Conservation (phyloP, 2,329 filamentous ascomycete genomes). For the Coniochaeta sp. region DNA sequence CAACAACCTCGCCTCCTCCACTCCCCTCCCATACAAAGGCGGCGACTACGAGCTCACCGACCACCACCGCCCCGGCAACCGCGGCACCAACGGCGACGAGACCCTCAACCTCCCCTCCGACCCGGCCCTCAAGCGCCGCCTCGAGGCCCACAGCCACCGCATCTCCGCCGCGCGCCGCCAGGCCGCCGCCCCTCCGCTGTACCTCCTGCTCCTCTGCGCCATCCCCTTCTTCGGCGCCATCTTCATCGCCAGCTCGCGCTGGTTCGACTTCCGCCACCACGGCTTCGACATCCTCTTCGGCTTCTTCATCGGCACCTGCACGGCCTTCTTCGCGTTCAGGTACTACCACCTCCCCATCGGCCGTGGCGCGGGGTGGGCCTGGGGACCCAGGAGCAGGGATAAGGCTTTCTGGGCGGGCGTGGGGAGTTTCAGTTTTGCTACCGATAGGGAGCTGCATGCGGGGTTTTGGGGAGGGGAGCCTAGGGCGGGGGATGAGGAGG, state of each 20-base stretch:
- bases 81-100: conserved; percentile 14
- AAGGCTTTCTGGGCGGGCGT: conserved; percentile 75
- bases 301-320: conserved; percentile 66
- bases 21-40: conserved; percentile 15
- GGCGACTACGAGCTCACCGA: conserved; percentile 23
- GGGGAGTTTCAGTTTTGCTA: conserved; percentile 51
- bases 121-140: conserved; percentile 19
- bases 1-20: conserved; percentile 18
- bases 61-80: conserved; percentile 9
- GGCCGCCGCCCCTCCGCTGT: conserved; percentile 76
- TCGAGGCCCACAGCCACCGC: conserved; percentile 26
- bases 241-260: conserved; percentile 80
- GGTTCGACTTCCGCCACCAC: conserved; percentile 82
- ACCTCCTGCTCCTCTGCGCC: conserved; percentile 63
- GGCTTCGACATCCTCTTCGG: conserved; percentile 90
- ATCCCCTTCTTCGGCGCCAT: conserved; percentile 68
- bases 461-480: neutral
- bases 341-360: conserved; percentile 79
- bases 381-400: conserved; percentile 68
- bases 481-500: conserved; percentile 2
- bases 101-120: conserved; percentile 21
- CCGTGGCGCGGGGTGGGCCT: conserved; percentile 80
- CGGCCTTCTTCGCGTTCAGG: conserved; percentile 69
- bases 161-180: conserved; percentile 56
- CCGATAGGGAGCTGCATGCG: conserved; percentile 23